Evolutionary conservation across 2,329 filamentous ascomycete genomes (phyloP), one percentile per base, ranked within the genome.

Genomic region (Cladosporium sp.): DNA sequence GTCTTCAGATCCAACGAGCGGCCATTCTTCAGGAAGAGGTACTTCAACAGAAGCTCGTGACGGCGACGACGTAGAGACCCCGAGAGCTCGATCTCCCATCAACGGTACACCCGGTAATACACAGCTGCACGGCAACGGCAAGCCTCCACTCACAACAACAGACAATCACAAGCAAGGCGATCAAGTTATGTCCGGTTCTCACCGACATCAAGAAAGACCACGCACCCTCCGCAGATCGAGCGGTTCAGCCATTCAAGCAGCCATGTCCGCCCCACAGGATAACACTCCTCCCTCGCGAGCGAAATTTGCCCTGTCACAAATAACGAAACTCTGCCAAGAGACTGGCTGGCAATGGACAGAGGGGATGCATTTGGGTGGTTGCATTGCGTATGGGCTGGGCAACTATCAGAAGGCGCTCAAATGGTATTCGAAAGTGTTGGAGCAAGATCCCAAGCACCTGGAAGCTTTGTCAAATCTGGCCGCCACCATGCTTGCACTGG

Each of bases 391-490:
- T 79, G 93, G 91, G 8, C 80, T 98, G 16, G 92, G 92, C 67
- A 88, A 92, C 74, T 96, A 95, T 74, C 86, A 91, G 67, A 89
- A 92, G 68, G 89, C 91, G 18, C 77, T 91, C 56, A 85, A 88
- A 67, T 92, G 89, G 89, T 94, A 92, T 76, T 86, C 84, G 66
- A 87, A 88, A 70, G 88, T 90, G 56, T 78, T 90, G 39, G 81
- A 81, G 30, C 80, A 84, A 46, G 88, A 90, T 75, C 76, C 81
- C 65, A 81, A 83, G 80, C 92, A 97, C 76, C 90, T 97, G 58
- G 95, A 99, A 80, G 93, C 94, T 25, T 89, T 95, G 51, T 97
- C 94, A 25, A 98, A 98, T 76, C 86, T 96, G 67, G 95, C 94
- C 25, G 94, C 94, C 25, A 93, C 94, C 1, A 82, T 97, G 26